These are phyloP conservation scores for Rhizopus sp. DNA, from an alignment of 371 early-diverging fungal species.

Conservation along the genomic window DNA sequence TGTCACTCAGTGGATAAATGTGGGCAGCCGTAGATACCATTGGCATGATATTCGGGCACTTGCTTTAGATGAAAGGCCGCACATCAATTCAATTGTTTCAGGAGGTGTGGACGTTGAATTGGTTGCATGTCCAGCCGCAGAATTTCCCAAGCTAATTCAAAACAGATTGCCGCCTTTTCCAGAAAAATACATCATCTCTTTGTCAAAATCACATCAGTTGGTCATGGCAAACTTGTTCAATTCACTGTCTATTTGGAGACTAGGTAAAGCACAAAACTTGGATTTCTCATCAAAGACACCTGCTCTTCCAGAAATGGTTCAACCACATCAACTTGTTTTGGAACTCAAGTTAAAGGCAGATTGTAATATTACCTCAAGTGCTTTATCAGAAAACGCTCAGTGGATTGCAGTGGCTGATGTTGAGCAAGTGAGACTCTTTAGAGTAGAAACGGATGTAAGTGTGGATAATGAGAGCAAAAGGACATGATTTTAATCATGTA, in stretches of 20 bases:
- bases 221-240: conserved; percentile 63
- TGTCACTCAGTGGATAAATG: conserved; percentile 66
- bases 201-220: conserved; percentile 62
- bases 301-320: conserved; percentile 50
- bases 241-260: conserved; percentile 76
- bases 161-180: conserved; percentile 80
- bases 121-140: conserved; percentile 63
- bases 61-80: conserved; percentile 65
- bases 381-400: conserved; percentile 81
- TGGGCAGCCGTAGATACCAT: conserved; percentile 84
- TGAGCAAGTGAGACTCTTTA: conserved; percentile 72
- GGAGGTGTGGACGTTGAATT: conserved; percentile 85
- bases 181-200: conserved; percentile 68
- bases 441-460: conserved; percentile 57
- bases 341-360: conserved; percentile 65
- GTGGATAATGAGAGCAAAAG: neutral
- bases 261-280: conserved; percentile 58
- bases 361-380: conserved; percentile 68
- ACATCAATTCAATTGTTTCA: conserved; percentile 72
- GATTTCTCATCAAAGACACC: conserved; percentile 23
- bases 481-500: neutral
- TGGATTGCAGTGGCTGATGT: conserved; percentile 88
- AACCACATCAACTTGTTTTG: conserved; percentile 64
- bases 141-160: conserved; percentile 70
- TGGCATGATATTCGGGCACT: conserved; percentile 91